A percentile compares a stretch with the other conserved stretches of the same genome.
Evolutionary conservation across 768 basidiomycete genomes (phyloP).

Genomic region (Auriscalpium vulgare): DNA sequence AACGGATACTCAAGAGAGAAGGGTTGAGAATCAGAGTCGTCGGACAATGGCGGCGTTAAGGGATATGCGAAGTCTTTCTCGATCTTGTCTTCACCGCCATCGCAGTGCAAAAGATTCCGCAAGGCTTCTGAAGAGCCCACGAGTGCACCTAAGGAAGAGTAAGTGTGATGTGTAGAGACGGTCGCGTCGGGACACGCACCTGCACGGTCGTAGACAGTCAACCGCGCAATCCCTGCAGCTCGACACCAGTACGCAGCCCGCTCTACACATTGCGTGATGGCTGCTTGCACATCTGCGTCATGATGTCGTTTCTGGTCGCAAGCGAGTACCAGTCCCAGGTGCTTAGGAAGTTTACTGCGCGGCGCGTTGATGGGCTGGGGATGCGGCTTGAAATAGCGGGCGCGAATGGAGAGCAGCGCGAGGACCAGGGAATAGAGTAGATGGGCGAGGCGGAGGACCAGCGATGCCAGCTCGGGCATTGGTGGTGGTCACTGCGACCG

Average conservation of each 20-base stretch:
- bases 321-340: slow-evolving; percentile 59
- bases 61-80: slow-evolving; percentile 63
- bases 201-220: slow-evolving; percentile 66
- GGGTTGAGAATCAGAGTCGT: slow-evolving; percentile 52
- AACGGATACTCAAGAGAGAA: not conserved
- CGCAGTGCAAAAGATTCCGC: not conserved
- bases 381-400: slow-evolving; percentile 24
- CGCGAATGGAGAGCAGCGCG: slow-evolving; percentile 32
- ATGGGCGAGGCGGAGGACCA: slow-evolving; percentile 51
- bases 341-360: slow-evolving; percentile 53
- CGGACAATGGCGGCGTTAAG: slow-evolving; percentile 71
- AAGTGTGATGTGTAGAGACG: not conserved
- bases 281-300: slow-evolving; percentile 28
- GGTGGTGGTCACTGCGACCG: slow-evolving; percentile 7
- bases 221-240: slow-evolving; percentile 46
- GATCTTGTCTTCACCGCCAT: slow-evolving; percentile 20
- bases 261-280: slow-evolving; percentile 46
- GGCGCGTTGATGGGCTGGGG: slow-evolving; percentile 43
- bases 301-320: slow-evolving; percentile 29
- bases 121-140: not conserved
- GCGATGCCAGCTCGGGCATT: slow-evolving; percentile 41
- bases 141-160: not conserved
- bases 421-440: slow-evolving; percentile 41
- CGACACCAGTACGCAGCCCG: slow-evolving; percentile 55
- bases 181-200: slow-evolving; percentile 35